These are phyloP conservation scores for Boletellus dicymbophilus DNA, from an alignment of 1,284 basidiomycete genomes.

Conservation along the genomic window DNA sequence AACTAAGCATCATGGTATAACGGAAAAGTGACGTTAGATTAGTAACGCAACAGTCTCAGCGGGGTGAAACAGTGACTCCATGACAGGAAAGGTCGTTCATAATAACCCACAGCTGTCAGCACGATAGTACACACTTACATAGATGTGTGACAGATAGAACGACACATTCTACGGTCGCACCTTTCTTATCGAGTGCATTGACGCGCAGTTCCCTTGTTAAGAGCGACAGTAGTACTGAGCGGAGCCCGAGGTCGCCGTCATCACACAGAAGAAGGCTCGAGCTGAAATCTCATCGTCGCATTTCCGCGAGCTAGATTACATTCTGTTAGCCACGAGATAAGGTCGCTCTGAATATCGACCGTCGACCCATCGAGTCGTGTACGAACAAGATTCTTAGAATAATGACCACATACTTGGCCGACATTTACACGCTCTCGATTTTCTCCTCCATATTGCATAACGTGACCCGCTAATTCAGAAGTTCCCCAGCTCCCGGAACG, in stretches of 20 bases:
- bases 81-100: too few species aligned
- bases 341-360: slow-evolving; percentile 48
- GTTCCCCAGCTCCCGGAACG: slow-evolving; percentile 9
- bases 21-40: slow-evolving; percentile 22
- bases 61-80: slow-evolving; percentile 4
- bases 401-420: slow-evolving; percentile 41
- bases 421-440: too few species aligned
- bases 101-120: too few species aligned
- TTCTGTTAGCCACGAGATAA: slow-evolving; percentile 18
- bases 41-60: slow-evolving; percentile 26
- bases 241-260: slow-evolving; percentile 24
- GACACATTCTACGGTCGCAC: slow-evolving; percentile 20
- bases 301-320: slow-evolving; percentile 18
- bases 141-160: not conserved
- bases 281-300: too few species aligned
- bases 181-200: slow-evolving; percentile 20
- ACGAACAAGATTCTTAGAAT: slow-evolving; percentile 40
- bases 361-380: slow-evolving; percentile 41
- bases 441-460: too few species aligned
- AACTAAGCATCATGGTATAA: slow-evolving; percentile 24
- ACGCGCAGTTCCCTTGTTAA: slow-evolving; percentile 15
- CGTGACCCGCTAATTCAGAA: not conserved
- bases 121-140: too few species aligned
- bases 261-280: slow-evolving; percentile 29
- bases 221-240: slow-evolving; percentile 24